phyloP scores from a whole-genome alignment of 164 flowering plant genomes.

The Chimonanthus salicifolius region DNA sequence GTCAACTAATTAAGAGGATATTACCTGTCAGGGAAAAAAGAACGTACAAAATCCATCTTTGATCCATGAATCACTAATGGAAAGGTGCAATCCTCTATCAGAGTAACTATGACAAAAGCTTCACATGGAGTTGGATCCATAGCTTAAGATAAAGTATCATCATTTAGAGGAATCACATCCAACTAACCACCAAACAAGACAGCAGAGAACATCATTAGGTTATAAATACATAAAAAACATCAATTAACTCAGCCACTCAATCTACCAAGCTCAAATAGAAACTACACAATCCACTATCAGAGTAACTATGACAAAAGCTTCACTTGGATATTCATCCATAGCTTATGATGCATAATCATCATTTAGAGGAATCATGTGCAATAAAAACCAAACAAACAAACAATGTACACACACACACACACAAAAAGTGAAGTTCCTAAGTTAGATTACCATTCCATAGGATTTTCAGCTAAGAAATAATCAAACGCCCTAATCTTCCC shows the following conservation, averaged over 20 bases:
- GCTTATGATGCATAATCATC: not conserved
- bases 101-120: slow-evolving; percentile 30
- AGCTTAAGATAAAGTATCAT: slow-evolving; percentile 16
- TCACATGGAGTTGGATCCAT: slow-evolving; percentile 23
- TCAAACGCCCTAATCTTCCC: too few species aligned
- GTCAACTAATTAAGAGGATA: too few species aligned
- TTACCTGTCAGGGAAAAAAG: too few species aligned
- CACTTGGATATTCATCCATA: not conserved
- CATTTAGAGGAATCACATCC: slow-evolving; percentile 14
- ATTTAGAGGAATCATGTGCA: not conserved
- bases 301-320: not conserved
- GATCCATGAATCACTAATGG: too few species aligned
- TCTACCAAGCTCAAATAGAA: not conserved
- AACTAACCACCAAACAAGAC: not conserved
- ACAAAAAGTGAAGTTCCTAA: too few species aligned
- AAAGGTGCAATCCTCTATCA: slow-evolving; percentile 8
- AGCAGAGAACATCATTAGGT: not conserved
- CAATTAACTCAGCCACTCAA: not conserved
- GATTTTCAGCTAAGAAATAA: too few species aligned
- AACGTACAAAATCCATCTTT: too few species aligned
- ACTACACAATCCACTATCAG: not conserved
- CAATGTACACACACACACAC: too few species aligned
- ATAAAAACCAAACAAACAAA: too few species aligned
- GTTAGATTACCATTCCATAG: too few species aligned
- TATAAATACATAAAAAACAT: too few species aligned